These are phyloP conservation scores for Mortierella alpina DNA, from an alignment of 192 early-diverging fungal species.

Conservation along the genomic window DNA sequence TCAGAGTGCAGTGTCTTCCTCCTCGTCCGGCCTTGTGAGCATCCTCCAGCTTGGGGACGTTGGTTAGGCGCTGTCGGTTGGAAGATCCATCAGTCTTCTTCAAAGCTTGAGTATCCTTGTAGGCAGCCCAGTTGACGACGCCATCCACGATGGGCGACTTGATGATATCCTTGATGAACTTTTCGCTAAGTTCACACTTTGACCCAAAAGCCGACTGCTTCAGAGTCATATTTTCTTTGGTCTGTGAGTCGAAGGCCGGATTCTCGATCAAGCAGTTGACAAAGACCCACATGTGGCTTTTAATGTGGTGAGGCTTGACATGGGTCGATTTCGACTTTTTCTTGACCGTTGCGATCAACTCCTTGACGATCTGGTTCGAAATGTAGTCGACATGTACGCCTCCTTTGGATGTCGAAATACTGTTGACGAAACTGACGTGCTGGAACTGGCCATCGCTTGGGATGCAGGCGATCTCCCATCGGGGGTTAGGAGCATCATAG, in stretches of 20 bases:
- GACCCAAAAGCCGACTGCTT: slow-evolving; percentile 81
- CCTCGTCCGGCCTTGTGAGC: slow-evolving; percentile 91
- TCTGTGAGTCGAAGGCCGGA: slow-evolving; percentile 97
- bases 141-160: slow-evolving; percentile 89
- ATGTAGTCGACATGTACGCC: slow-evolving; percentile 92
- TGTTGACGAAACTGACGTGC: slow-evolving; percentile 97
- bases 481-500: slow-evolving; percentile 80
- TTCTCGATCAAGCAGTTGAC: slow-evolving; percentile 95
- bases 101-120: slow-evolving; percentile 78
- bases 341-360: slow-evolving; percentile 74
- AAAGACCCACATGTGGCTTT: slow-evolving; percentile 93
- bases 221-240: slow-evolving; percentile 95
- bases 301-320: slow-evolving; percentile 86
- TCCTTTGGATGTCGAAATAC: slow-evolving; percentile 94
- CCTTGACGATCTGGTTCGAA: slow-evolving; percentile 80
- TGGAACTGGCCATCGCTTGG: slow-evolving; percentile 96
- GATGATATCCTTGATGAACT: slow-evolving; percentile 87
- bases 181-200: slow-evolving; percentile 76
- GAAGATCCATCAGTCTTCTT: slow-evolving; percentile 89
- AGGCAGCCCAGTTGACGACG: slow-evolving; percentile 75
- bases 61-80: slow-evolving; percentile 72
- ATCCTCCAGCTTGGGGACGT: slow-evolving; percentile 93
- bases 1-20: slow-evolving; percentile 87
- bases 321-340: slow-evolving; percentile 78
- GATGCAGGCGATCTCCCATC: slow-evolving; percentile 95